A percentile compares a stretch with the other conserved stretches of the same genome.
These are phyloP conservation scores for Spiromastix sp. DNA, from an alignment of 2,329 filamentous ascomycete genomes.

Conservation along the genomic window DNA sequence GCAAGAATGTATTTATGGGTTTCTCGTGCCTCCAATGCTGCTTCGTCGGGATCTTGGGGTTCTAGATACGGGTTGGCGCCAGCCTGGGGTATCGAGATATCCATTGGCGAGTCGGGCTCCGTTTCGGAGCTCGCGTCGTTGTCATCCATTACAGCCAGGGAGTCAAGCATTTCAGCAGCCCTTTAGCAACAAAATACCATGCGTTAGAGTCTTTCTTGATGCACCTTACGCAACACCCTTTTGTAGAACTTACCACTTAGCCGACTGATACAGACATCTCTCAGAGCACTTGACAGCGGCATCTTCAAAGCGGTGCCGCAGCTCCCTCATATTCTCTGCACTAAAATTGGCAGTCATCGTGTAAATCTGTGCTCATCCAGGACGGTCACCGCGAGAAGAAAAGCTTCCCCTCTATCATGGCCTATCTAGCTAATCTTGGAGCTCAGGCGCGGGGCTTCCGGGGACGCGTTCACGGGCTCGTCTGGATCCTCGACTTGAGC, in stretches of 20 bases:
- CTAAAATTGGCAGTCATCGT: slow-evolving; percentile 26
- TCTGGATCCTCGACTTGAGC: too few species aligned
- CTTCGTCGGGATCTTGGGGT: slow-evolving; percentile 61
- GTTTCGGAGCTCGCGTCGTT: slow-evolving; percentile 44
- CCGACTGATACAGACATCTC: slow-evolving; percentile 86
- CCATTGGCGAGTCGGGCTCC: slow-evolving; percentile 50
- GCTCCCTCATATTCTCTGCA: slow-evolving; percentile 39
- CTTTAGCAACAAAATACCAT: slow-evolving; percentile 38
- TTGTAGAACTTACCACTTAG: slow-evolving; percentile 64
- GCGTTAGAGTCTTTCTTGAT: background rate
- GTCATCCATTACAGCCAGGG: slow-evolving; percentile 52
- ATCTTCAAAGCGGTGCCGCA: slow-evolving; percentile 67
- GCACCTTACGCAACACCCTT: background rate
- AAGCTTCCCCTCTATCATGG: too few species aligned
- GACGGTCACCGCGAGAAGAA: too few species aligned
- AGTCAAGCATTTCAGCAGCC: slow-evolving; percentile 87
- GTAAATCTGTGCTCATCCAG: too few species aligned
- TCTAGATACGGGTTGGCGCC: slow-evolving; percentile 41
- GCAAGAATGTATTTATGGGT: slow-evolving; percentile 77
- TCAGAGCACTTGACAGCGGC: slow-evolving; percentile 88
- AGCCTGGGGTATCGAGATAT: slow-evolving; percentile 43
- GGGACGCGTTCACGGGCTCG: too few species aligned
- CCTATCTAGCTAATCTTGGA: too few species aligned
- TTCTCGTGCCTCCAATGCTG: slow-evolving; percentile 66
- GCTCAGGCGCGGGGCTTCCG: too few species aligned